Base-by-base conservation (phyloP, 495 filamentous ascomycete species). In the Aspergillus bridgeri region DNA sequence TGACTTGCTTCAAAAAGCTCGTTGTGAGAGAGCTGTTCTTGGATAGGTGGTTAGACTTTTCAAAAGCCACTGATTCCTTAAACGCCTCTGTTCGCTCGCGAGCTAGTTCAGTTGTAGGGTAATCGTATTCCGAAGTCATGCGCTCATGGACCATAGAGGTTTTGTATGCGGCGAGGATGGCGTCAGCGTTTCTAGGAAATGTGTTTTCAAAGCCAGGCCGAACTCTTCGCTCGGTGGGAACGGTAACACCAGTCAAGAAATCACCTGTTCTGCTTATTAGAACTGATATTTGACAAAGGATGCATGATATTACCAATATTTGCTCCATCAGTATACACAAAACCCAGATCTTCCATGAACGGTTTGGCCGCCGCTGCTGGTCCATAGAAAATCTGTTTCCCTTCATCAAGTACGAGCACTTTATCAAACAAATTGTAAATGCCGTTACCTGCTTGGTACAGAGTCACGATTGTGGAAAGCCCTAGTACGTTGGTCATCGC, bases 221-320 rank as follows among this genome's bases (percentile, higher is more conserved):
- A 44, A 86, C 79, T 8, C 73, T 71, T 21, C 89, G 75, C 60
- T 91, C 88, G 1, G 75, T 76, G 0, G 86, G 83, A 61, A 89
- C 87, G 5, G 89, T 91, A 25, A 90, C 74, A 33, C 86, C 82
- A 3, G 88, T 91, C 9, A 93, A 69, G 71, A 88, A 79, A 61
- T 89, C 86, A 6, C 85, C 84, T 6, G 38, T 46, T 9, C 18
- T 5, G 6, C 6, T 3, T 44, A 25, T 55, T 23, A 51, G 49
- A 22, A 33, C 13, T 48, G 3, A 0, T 25, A n/a, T 22, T 21
- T 27, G n/a, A 17, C 13, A 3, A 23, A 6, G 9, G 19, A 8
- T 3, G 21, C 2, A 58, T 6, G 21, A 23, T 13, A 51, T 23
- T 27, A 53, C 59, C 62, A 6, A 88, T 83, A 33, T 88, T 92